Base-by-base conservation (phyloP, 106 monocot genomes). In the Acorus gramineus region DNA sequence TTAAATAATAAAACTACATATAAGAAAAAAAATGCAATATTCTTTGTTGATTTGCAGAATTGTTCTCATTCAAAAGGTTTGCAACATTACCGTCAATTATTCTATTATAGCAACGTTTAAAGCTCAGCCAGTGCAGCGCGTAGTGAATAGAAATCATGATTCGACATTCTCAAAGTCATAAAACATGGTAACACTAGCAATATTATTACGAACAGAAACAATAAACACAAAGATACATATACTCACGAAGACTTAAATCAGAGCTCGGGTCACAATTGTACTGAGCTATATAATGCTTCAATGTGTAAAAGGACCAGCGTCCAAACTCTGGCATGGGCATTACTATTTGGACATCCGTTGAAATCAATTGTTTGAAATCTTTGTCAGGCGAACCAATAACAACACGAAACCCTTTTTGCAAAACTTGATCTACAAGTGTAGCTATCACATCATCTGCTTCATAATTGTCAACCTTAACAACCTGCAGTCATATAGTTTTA, bases 381-480 rank as follows among this genome's bases (percentile, higher is more conserved):
- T 98, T 98, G 68, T 98, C 98, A 8, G 98, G 98, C 58, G 98
- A 98, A 10, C 79, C 98, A 69, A 98, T 98, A 55, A 85, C 83
- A 76, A 92, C 98, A 54, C 63, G 69, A 52, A 59, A 73, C 43
- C 92, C 92, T 66, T 59, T 81, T 78, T 79, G 68, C 55, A 98
- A 54, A 68, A 81, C 83, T 67, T 92, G 91, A 57, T 98, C 88
- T 57, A 81, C 77, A 59, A 89, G 74, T 54, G 93, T 89, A 13
- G 98, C 98, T 9, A 98, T 67, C 42, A 82, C 76, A 84, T 98
- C 98, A 85, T 98, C 98, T 61, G 98, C 98, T 67, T 98, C 98
- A 69, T 84, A 98, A 13, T 85, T 83, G 68, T 75, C 60, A 9
- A 92, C 75, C 62, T 92, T 92, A 7, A 98, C 68, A 48, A 98